Conservation (phyloP, 768 basidiomycete species). For the Boletales sp. region DNA sequence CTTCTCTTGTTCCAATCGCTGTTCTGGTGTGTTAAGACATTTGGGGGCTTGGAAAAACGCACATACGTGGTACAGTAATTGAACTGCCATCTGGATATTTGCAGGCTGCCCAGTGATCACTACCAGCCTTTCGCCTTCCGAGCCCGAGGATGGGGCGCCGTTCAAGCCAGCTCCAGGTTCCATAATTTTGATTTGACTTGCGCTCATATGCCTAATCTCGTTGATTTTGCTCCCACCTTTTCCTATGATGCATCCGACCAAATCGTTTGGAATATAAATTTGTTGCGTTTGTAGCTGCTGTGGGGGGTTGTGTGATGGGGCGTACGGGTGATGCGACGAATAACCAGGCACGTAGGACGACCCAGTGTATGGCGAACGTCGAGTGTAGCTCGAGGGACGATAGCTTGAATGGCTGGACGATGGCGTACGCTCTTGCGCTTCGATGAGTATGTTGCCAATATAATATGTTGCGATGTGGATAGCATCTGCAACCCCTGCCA, state of each 20-base stretch:
- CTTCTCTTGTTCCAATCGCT: constrained; percentile 89
- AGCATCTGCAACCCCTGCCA: constrained; percentile 97
- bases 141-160: constrained; percentile 67
- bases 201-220: constrained; percentile 93
- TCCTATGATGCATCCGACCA: constrained; percentile 96
- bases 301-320: constrained; percentile 53
- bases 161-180: constrained; percentile 86
- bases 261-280: constrained; percentile 96
- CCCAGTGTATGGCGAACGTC: constrained; percentile 45
- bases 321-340: constrained; percentile 43
- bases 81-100: constrained; percentile 96
- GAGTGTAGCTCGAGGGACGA: constrained; percentile 60
- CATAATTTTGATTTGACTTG: constrained; percentile 97
- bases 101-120: constrained; percentile 95
- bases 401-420: constrained; percentile 54
- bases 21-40: constrained; percentile 9
- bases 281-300: constrained; percentile 91
- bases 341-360: constrained; percentile 75
- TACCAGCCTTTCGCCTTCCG: constrained; percentile 87
- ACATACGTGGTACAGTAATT: constrained; percentile 81
- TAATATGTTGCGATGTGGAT: constrained; percentile 99
- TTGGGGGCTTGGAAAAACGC: background rate
- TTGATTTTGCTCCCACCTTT: constrained; percentile 99
- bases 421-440: constrained; percentile 83
- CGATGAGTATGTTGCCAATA: constrained; percentile 95